Evolutionary conservation across 106 monocot species (phyloP), one percentile per base, ranked within the genome.

Genomic region (Triglochin maritima): DNA sequence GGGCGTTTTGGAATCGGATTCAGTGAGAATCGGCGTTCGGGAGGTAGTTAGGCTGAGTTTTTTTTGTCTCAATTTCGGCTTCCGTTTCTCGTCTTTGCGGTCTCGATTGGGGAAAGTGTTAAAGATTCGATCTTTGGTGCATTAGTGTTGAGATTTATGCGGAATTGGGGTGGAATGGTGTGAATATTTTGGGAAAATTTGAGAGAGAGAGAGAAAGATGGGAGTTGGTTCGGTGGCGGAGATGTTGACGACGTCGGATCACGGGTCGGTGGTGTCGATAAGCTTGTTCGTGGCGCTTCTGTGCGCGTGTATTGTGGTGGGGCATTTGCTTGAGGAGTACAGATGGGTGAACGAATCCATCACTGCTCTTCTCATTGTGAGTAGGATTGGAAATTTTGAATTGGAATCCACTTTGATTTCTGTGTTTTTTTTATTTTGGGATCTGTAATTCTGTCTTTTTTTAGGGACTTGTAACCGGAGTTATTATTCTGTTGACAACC

Each of bases 321-420:
- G 96, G 14, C 96, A 96, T 65, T 78, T 96, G 51, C 82, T 96
- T 3, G 96, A 91, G 76, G 96, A 96, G 80, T 83, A 58, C 14
- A 74, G 84, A n/a, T 96, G 96, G 96, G 69, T 88, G 78, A 96
- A 96, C 67, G 96, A 96, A 65, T 96, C 96, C 69, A 96, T 88
- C 66, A 96, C 86, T 0, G 88, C 96, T 16, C 83, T 96, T 53
- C 64, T 79, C 54, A 72, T 96, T 67, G 96, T 96, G 47, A 72
- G 83, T 41, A n/a, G 14, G 4, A 9, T 9, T 69, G 29, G 11
- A 17, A 8, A 47, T 59, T 7, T 41, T 57, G 57, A 59, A 59
- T 59, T 2, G 3, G 17, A 15, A 41, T 12, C 16, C 57, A 17
- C 44, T 14, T 43, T 12, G 6, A 12, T 63, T 9, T 43, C 44